phyloP scores from a whole-genome alignment of 805 yeast species.

The Barnettozyma salicaria region DNA sequence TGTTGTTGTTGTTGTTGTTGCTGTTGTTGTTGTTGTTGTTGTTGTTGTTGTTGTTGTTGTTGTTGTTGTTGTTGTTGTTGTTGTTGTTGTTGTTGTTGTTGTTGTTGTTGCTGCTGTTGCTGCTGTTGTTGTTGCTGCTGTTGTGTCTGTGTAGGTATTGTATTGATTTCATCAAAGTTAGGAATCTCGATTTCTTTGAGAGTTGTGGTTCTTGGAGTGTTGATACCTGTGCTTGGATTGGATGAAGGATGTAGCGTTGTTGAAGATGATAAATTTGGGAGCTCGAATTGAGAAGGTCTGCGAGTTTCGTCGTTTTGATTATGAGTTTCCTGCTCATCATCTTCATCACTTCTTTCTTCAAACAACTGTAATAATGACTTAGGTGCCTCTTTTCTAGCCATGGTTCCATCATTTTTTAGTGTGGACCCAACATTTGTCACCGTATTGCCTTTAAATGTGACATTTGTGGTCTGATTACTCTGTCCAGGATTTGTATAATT shows the following conservation, averaged over 20 bases:
- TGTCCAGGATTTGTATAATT: conserved; percentile 8
- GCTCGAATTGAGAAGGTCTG: conserved; percentile 11
- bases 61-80: conserved; percentile 12
- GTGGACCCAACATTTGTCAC: conserved; percentile 26
- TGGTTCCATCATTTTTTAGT: conserved; percentile 23
- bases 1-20: conserved; percentile 7
- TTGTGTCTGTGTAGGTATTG: conserved; percentile 22
- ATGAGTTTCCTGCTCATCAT: conserved; percentile 18
- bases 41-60: conserved; percentile 11
- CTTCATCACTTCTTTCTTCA: conserved; percentile 42
- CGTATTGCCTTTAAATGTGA: conserved; percentile 28
- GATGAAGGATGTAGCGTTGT: conserved; percentile 16
- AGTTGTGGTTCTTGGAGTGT: conserved; percentile 36
- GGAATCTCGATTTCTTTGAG: conserved; percentile 68
- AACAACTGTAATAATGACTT: conserved; percentile 66
- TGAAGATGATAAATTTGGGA: conserved; percentile 21
- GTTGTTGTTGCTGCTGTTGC: conserved; percentile 9
- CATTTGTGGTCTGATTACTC: conserved; percentile 12
- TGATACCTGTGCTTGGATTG: conserved; percentile 8
- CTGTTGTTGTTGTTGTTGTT: conserved; percentile 16
- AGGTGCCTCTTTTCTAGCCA: conserved; percentile 51
- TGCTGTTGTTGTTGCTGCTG: conserved; percentile 11
- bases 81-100: conserved; percentile 14
- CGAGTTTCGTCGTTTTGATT: background rate
- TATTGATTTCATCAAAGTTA: conserved; percentile 43